A percentile compares a stretch with the other conserved stretches of the same genome.
phyloP scores from a whole-genome alignment of 345 rosid species.

The Rhodamnia rubescens region DNA sequence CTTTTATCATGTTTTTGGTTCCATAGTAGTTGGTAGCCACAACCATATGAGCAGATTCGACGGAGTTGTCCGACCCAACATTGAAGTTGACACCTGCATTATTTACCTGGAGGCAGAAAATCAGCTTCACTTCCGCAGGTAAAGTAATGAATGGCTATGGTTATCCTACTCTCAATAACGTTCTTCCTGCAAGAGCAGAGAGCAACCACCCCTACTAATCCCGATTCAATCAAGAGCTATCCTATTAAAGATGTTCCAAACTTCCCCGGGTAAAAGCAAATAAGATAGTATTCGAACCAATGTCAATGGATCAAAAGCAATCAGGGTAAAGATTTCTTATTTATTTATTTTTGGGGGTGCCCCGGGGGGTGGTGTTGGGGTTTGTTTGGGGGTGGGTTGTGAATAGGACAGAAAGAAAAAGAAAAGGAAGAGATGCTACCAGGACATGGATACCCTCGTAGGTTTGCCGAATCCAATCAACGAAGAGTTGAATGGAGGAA shows the following conservation, averaged over 20 bases:
- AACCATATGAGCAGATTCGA: slow-evolving; percentile 52
- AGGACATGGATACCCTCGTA: slow-evolving; percentile 66
- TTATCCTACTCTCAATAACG: neutral
- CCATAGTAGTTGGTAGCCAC: slow-evolving; percentile 73
- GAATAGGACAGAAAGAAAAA: neutral
- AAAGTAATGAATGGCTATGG: neutral
- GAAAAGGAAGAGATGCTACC: slow-evolving; percentile 21
- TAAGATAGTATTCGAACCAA: neutral
- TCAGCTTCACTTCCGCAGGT: neutral
- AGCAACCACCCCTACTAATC: neutral
- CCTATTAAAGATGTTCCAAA: neutral
- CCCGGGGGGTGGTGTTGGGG: no score
- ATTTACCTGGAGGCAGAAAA: slow-evolving; percentile 45
- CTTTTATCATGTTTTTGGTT: slow-evolving; percentile 60
- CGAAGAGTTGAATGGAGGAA: slow-evolving; percentile 42
- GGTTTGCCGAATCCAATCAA: slow-evolving; percentile 51
- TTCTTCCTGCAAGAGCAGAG: neutral
- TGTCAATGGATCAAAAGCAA: neutral
- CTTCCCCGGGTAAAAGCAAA: neutral
- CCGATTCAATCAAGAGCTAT: neutral
- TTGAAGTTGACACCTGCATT: slow-evolving; percentile 94
- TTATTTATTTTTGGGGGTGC: no score
- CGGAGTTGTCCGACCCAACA: slow-evolving; percentile 62
- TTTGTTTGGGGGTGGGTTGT: no score
- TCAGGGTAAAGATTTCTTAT: neutral